Evolutionary conservation across 176 grass and related monocot genomes (phyloP), one percentile per base, ranked within the genome.

Genomic region (Ananas comosus): DNA sequence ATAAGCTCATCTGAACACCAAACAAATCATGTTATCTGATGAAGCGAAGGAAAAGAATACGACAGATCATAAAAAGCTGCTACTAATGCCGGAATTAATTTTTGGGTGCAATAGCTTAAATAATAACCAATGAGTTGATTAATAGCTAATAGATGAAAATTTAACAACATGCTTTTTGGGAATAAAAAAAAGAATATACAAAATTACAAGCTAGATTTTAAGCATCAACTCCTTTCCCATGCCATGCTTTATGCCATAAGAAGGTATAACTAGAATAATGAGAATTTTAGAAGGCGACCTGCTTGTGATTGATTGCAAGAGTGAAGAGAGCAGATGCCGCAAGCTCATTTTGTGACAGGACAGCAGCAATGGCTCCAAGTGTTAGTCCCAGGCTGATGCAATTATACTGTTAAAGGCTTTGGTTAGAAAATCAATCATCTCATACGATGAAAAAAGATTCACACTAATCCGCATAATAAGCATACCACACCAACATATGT

Each of bases 241-340:
- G 6, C 16, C 13, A 14, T 18, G 2, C 9, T 18, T 47, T 49
- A 64, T 66, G 51, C n/a, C 14, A 65, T 64, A 68, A 11, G 29
- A 28, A 48, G 17, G 48, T 22, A 68, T 68, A 67, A 54, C 52
- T 19, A 70, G 7, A 63, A 63, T n/a, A 25, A 48, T 29, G 14
- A 64, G 65, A 11, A 71, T 42, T 64, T 11, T 74, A 16, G n/a
- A 80, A 51, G 22, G 10, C 19, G 56, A 96, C 92, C 88, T 91
- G 89, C 77, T 92, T 92, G 75, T 97, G 93, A 64, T 90, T 97
- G 50, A 92, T 87, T 51, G 93, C 86, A 74, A 92, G 93, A 80
- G 72, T 85, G 78, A 92, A 92, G 42, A 96, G 89, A 73, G 80
- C 64, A 65, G 86, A 86, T 24, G 81, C 89, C 79, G 76, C 59